Evolutionary conservation across 75 land plant species (phyloP).

Genomic region (Pinus albicaulis): DNA sequence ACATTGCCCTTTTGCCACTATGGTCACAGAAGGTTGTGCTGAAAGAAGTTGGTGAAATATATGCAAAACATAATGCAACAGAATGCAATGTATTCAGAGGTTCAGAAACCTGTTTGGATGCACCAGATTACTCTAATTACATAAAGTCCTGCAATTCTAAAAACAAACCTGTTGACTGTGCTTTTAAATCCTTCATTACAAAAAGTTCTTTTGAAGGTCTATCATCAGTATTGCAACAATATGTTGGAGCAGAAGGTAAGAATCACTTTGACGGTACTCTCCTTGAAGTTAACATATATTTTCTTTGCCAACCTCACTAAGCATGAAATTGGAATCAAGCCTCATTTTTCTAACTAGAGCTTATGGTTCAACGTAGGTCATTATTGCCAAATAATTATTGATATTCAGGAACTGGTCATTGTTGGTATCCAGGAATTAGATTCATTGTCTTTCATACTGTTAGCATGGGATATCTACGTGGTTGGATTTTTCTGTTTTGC

Average conservation of each 20-base stretch:
- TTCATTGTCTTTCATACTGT: neutral
- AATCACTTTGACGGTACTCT: neutral
- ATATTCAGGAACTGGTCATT: neutral
- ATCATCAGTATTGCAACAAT: constrained; percentile 7
- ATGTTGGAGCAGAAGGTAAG: constrained; percentile 11
- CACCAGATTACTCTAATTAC: constrained; percentile 22
- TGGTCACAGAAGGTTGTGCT: constrained; percentile 22
- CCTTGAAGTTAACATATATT: neutral
- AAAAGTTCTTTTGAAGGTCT: constrained; percentile 14
- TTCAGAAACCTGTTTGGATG: constrained; percentile 9
- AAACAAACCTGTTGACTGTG: constrained; percentile 25
- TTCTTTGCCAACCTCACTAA: neutral
- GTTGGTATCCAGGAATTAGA: neutral
- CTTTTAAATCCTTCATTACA: constrained; percentile 14
- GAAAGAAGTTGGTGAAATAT: constrained; percentile 17
- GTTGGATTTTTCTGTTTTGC: neutral
- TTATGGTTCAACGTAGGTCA: neutral
- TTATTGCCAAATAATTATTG: neutral
- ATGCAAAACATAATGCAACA: constrained; percentile 8
- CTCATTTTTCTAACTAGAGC: neutral
- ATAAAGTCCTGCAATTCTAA: constrained; percentile 12
- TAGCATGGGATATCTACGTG: neutral
- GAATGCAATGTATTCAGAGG: constrained; percentile 32
- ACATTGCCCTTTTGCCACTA: constrained; percentile 13
- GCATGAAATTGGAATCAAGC: neutral